phyloP scores from a whole-genome alignment of 2,329 filamentous ascomycete species.

The Cercospora sp. region DNA sequence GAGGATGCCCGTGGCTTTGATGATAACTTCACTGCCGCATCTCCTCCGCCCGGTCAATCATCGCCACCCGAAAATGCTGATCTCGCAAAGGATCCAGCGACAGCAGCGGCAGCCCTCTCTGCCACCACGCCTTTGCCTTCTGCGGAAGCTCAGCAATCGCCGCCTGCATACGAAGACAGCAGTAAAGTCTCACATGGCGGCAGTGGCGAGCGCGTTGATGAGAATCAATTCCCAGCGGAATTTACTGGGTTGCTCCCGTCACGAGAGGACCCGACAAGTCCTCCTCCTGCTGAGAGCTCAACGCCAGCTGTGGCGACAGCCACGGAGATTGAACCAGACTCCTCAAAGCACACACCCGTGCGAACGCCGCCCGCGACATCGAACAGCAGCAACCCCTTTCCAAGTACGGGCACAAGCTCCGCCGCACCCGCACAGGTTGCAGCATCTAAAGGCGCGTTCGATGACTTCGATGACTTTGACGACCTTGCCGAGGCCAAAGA shows the following conservation, averaged over 20 bases:
- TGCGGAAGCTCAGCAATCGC: constrained; percentile 58
- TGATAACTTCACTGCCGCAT: constrained; percentile 80
- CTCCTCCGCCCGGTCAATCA: constrained; percentile 36
- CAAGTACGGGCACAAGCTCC: constrained; percentile 2
- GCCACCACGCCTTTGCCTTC: constrained; percentile 49
- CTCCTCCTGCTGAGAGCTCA: constrained; percentile 16
- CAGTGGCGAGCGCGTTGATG: constrained; percentile 32
- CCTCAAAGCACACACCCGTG: constrained; percentile 14
- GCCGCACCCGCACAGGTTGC: constrained; percentile 26
- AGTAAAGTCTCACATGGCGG: constrained; percentile 39
- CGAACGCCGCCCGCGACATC: constrained; percentile 20
- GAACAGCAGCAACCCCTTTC: constrained; percentile 13
- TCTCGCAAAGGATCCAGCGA: background rate
- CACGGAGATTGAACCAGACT: constrained; percentile 18
- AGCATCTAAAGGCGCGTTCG: constrained; percentile 58
- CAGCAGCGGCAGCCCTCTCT: constrained; percentile 11
- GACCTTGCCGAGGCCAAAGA: constrained; percentile 83
- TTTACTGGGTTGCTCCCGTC: constrained; percentile 59
- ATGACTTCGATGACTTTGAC: constrained; percentile 78
- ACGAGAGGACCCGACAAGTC: constrained; percentile 53
- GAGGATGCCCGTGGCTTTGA: constrained; percentile 72
- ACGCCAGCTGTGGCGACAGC: constrained; percentile 17
- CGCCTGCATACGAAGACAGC: constrained; percentile 57
- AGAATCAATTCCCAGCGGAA: constrained; percentile 52
- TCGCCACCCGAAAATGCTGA: background rate